Base-by-base conservation (phyloP, 371 early-diverging fungal genomes). In the Saksenaea vasiformis region DNA sequence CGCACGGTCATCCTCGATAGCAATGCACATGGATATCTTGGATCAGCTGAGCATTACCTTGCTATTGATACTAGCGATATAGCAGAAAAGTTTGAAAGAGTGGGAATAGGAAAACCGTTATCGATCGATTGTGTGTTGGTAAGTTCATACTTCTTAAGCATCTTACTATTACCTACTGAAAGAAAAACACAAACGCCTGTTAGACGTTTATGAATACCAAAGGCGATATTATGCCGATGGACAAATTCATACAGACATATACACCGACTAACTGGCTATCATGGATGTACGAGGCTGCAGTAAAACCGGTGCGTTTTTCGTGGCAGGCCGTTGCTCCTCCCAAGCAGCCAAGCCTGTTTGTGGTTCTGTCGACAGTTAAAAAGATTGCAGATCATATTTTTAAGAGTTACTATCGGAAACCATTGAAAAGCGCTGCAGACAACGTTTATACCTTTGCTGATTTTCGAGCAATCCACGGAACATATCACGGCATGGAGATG, bases 351-450 rank as follows among this genome's bases (percentile, higher is more conserved):
- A 56, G 22, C 57, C 31, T 47, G 17, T 70, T 67, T 58, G 67
- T 76, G 1, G 77, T 81, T 3, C 41, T 81, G 58, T 75, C 74
- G 1, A 78, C 74, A 0, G 22, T 81, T 10, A 68, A 74, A 34
- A 39, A 61, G 2, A 39, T 78, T 9, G 69, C 72, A 9, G 62
- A 62, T 35, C 27, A 51, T 10, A 60, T 67, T n/a, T 24, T 69
- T 5, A 36, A 55, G 28, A 55, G 64, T 1, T 57, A 69, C 22
- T 62, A 60, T 19, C 24, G 63, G 8, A 60, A 66, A 22, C 69
- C 71, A 15, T 14, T 66, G 0, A 66, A 62, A n/a, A 57, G 60
- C 15, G 55, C 61, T 11, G 59, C 59, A 11, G 74, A 75, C 36
- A 56, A 66, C 34, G 5, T 79, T 5, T 43, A 73, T 56, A 82